phyloP scores from a whole-genome alignment of 179 eudicot genomes.

The Heliamphora pulchella region DNA sequence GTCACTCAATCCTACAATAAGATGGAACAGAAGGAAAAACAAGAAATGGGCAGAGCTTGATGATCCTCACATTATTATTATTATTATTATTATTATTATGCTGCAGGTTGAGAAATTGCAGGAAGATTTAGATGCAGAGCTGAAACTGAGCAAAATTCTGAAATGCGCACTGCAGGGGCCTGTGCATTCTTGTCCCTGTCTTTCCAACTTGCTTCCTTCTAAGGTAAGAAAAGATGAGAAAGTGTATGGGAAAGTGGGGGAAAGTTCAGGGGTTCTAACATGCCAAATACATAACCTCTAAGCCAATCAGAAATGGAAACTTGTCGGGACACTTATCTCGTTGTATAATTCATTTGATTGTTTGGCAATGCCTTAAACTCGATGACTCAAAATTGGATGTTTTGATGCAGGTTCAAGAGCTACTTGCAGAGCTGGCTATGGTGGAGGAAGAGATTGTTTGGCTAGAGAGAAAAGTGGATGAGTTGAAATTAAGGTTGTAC shows the following conservation, averaged over 20 bases:
- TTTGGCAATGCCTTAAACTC: not conserved
- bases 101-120: slow-evolving; percentile 68
- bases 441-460: slow-evolving; percentile 60
- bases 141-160: slow-evolving; percentile 48
- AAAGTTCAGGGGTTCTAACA: not conserved
- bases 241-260: not conserved
- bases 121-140: slow-evolving; percentile 53
- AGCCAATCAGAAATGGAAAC: too few relatives aligned
- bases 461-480: slow-evolving; percentile 49
- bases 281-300: too few relatives aligned
- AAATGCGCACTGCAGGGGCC: slow-evolving; percentile 57
- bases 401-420: slow-evolving; percentile 43
- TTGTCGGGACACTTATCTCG: too few relatives aligned
- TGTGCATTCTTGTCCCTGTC: slow-evolving; percentile 47
- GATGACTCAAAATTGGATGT: not conserved
- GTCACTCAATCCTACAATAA: not conserved
- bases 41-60: not conserved
- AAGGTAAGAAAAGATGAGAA: slow-evolving; percentile 32
- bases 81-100: not conserved
- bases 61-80: not conserved
- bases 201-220: slow-evolving; percentile 46
- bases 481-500: slow-evolving; percentile 39
- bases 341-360: too few relatives aligned
- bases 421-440: slow-evolving; percentile 49
- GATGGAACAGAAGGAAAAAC: not conserved